These are phyloP conservation scores for Chalciporus chontae DNA, from an alignment of 768 basidiomycete species.

Conservation along the genomic window DNA sequence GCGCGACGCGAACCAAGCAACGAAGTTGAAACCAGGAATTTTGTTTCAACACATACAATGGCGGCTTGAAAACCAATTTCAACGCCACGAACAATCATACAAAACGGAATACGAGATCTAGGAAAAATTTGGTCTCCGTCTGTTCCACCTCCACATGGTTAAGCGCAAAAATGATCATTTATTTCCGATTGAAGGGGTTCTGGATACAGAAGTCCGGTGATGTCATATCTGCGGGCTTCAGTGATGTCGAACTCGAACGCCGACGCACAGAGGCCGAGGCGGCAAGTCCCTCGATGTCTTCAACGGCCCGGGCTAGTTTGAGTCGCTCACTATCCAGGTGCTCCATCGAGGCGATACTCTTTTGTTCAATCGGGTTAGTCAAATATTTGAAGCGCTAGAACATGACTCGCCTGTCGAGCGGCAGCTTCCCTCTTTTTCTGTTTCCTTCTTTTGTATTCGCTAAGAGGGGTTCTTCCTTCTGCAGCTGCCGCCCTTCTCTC, in stretches of 20 bases:
- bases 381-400: neutral
- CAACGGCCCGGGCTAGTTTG: conserved; percentile 6
- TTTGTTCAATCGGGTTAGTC: neutral
- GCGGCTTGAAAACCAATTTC: too few species aligned
- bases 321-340: neutral
- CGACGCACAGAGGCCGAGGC: conserved; percentile 7
- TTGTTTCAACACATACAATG: too few species aligned
- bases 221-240: neutral
- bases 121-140: neutral
- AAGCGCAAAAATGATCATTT: neutral
- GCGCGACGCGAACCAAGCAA: too few species aligned
- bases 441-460: conserved; percentile 21
- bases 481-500: conserved; percentile 19
- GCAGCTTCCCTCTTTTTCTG: conserved; percentile 11
- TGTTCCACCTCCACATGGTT: neutral
- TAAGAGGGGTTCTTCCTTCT: conserved; percentile 21
- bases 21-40: too few species aligned
- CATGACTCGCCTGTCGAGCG: conserved; percentile 9
- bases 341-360: neutral
- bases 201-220: neutral
- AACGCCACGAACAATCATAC: too few species aligned
- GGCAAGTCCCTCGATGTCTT: conserved; percentile 15
- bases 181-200: neutral
- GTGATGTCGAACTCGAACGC: neutral
- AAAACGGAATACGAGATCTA: neutral